These are phyloP conservation scores for Didymella sp. DNA, from an alignment of 2,329 filamentous ascomycete genomes.

Conservation along the genomic window DNA sequence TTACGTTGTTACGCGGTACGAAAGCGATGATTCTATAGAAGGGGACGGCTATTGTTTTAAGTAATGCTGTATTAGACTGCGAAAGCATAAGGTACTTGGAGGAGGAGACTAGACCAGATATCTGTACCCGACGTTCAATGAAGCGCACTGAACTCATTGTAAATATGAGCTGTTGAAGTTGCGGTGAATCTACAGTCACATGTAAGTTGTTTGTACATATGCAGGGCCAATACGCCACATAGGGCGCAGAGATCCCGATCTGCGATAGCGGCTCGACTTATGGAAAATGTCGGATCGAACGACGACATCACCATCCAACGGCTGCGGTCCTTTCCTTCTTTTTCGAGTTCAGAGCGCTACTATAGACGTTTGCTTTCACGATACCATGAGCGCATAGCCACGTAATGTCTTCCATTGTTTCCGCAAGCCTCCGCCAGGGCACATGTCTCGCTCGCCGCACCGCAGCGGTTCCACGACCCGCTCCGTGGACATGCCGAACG, in stretches of 20 bases:
- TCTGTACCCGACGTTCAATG: neutral
- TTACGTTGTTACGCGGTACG: neutral
- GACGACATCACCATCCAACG: neutral
- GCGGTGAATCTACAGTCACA: neutral
- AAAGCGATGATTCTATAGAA: neutral
- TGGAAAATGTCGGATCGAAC: slow-evolving; percentile 16
- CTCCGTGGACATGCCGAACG: slow-evolving; percentile 46
- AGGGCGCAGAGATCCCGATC: slow-evolving; percentile 2
- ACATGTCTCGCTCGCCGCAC: slow-evolving; percentile 26
- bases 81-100: neutral
- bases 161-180: neutral
- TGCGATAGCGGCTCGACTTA: slow-evolving; percentile 12
- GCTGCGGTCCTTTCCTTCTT: neutral
- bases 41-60: neutral
- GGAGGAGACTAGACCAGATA: neutral
- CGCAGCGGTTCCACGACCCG: slow-evolving; percentile 35
- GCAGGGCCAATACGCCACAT: slow-evolving; percentile 4
- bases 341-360: neutral
- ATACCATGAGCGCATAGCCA: slow-evolving; percentile 30
- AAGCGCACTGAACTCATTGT: neutral
- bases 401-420: slow-evolving; percentile 42
- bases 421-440: slow-evolving; percentile 22
- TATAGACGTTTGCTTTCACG: neutral
- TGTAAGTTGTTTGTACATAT: neutral
- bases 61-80: neutral